Percentiles rank a stretch among this genome's conserved stretches.
These are phyloP conservation scores for Candida vaughaniae DNA, from an alignment of 805 yeast genomes.

Conservation along the genomic window DNA sequence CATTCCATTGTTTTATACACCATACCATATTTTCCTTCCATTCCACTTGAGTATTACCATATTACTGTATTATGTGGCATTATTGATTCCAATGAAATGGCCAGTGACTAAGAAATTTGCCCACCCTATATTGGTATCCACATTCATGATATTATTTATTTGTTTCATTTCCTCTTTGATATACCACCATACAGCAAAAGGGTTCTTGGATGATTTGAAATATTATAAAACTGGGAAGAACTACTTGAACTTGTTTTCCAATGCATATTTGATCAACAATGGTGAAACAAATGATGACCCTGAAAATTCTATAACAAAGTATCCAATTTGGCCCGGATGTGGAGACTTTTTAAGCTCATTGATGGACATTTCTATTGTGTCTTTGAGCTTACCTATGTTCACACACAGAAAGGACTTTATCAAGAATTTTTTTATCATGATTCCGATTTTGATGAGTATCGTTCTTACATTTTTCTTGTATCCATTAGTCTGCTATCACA, in stretches of 20 bases:
- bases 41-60: constrained; percentile 64
- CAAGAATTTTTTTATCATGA: constrained; percentile 57
- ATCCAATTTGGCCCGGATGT: constrained; percentile 68
- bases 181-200: constrained; percentile 40
- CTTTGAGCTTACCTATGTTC: constrained; percentile 75
- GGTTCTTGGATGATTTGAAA: constrained; percentile 51
- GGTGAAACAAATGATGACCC: constrained; percentile 20
- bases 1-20: constrained; percentile 57
- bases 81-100: constrained; percentile 45
- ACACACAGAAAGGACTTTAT: constrained; percentile 64
- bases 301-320: constrained; percentile 23
- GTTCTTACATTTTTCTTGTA: constrained; percentile 63
- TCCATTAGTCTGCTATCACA: constrained; percentile 63
- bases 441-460: constrained; percentile 57
- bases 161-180: constrained; percentile 62
- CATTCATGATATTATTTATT: constrained; percentile 60
- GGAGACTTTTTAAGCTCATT: constrained; percentile 71
- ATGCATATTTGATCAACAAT: constrained; percentile 26
- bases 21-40: constrained; percentile 54
- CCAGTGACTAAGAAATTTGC: constrained; percentile 49
- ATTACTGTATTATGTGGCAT: constrained; percentile 51
- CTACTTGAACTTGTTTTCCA: constrained; percentile 57
- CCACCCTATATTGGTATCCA: constrained; percentile 72
- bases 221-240: constrained; percentile 69
- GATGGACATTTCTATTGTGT: constrained; percentile 76